These are phyloP conservation scores for Hypholoma fasciculare DNA, from an alignment of 768 basidiomycete species.

Conservation along the genomic window DNA sequence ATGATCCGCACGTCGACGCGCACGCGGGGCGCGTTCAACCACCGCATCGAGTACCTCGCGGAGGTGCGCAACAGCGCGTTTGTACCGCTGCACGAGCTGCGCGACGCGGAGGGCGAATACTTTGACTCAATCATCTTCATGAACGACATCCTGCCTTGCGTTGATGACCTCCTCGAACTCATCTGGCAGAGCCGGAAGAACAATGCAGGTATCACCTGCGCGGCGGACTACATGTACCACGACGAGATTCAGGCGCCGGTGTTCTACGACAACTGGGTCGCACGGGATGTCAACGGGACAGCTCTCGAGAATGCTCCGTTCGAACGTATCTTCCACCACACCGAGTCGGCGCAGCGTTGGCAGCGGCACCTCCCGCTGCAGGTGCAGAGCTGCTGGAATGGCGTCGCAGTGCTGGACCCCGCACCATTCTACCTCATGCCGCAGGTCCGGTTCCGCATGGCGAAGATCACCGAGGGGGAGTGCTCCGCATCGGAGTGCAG, in stretches of 20 bases:
- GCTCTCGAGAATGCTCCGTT: slow-evolving; percentile 98
- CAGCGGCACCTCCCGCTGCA: slow-evolving; percentile 92
- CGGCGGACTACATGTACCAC: slow-evolving; percentile 99
- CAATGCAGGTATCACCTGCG: slow-evolving; percentile 98
- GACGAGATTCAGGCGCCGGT: slow-evolving; percentile 91
- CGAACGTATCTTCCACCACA: slow-evolving; percentile 89
- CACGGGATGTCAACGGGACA: slow-evolving; percentile 97
- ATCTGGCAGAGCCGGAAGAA: slow-evolving; percentile 93
- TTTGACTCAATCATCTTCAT: slow-evolving; percentile 98
- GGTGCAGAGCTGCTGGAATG: slow-evolving; percentile 99
- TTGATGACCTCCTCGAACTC: slow-evolving; percentile 96
- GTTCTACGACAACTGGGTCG: slow-evolving; percentile 99
- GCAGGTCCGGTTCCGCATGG: slow-evolving; percentile 96
- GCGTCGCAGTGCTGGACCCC: slow-evolving; percentile 93
- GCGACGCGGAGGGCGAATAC: slow-evolving; percentile 89
- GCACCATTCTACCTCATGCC: slow-evolving; percentile 93
- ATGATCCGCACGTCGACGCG: slow-evolving; percentile 92
- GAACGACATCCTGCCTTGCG: slow-evolving; percentile 98
- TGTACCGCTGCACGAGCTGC: slow-evolving; percentile 90
- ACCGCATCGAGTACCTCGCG: slow-evolving; percentile 99
- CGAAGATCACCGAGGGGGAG: slow-evolving; percentile 80
- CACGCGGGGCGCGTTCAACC: slow-evolving; percentile 94
- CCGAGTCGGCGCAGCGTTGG: slow-evolving; percentile 75
- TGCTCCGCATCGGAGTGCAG: slow-evolving; percentile 96
- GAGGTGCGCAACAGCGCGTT: slow-evolving; percentile 99